Conservation (phyloP, 371 early-diverging fungal species). For the Rhizopus arrhizus region DNA sequence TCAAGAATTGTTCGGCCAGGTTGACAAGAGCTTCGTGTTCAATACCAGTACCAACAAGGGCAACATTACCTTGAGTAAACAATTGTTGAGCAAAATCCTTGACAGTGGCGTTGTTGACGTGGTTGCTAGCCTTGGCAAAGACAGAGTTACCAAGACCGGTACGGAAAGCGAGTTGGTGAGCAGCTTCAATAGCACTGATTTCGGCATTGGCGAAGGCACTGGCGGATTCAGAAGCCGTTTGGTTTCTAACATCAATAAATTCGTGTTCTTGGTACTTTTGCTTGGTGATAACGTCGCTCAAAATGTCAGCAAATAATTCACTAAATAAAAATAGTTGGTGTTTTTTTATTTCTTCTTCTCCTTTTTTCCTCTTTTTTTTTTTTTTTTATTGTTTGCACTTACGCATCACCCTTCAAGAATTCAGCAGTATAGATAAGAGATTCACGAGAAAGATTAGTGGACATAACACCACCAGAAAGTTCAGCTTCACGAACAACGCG, state of each 20-base stretch:
- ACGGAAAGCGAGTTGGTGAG: constrained; percentile 93
- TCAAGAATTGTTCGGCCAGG: constrained; percentile 64
- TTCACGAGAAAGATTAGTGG: constrained; percentile 82
- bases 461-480: constrained; percentile 87
- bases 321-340: constrained; percentile 41
- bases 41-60: constrained; percentile 88
- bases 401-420: constrained; percentile 91
- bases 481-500: constrained; percentile 91
- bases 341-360: not conserved
- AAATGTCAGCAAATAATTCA: constrained; percentile 84
- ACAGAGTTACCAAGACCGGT: constrained; percentile 93
- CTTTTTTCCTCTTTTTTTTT: not conserved
- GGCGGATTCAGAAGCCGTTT: constrained; percentile 71
- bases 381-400: constrained; percentile 40
- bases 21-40: constrained; percentile 67
- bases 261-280: constrained; percentile 88
- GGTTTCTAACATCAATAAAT: constrained; percentile 73
- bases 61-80: constrained; percentile 74
- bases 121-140: constrained; percentile 70
- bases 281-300: constrained; percentile 77
- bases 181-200: constrained; percentile 73
- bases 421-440: constrained; percentile 82
- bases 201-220: constrained; percentile 70
- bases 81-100: constrained; percentile 72
- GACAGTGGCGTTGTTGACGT: constrained; percentile 65